phyloP scores from a whole-genome alignment of 2,329 filamentous ascomycete species.

The Monosporascus sp. region DNA sequence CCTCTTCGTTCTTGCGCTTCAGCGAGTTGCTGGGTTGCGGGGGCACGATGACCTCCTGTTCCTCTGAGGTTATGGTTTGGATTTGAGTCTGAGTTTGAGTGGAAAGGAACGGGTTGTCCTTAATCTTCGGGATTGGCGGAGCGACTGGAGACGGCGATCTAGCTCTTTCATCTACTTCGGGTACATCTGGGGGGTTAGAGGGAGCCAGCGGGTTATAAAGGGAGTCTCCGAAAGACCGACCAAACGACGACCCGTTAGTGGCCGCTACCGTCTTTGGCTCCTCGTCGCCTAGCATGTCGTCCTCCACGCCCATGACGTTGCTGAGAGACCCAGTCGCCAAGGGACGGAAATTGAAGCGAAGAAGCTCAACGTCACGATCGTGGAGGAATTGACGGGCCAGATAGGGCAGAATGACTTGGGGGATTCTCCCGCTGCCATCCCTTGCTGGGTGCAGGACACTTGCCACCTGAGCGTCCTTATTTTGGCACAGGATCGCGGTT shows the following conservation, averaged over 20 bases:
- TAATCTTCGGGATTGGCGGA: constrained; percentile 5
- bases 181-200: constrained; percentile 2
- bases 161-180: constrained; percentile 4
- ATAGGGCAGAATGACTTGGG: constrained; percentile 76
- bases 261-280: constrained; percentile 17
- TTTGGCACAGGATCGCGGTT: constrained; percentile 66
- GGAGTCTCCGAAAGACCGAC: constrained; percentile 12
- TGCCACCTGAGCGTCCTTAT: constrained; percentile 70
- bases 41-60: constrained; percentile 5
- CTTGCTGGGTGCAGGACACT: constrained; percentile 76
- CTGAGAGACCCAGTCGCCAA: constrained; percentile 21
- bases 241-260: constrained; percentile 18
- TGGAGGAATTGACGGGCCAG: constrained; percentile 61
- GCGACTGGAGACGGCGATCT: constrained; percentile 6
- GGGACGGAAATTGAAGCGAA: constrained; percentile 56
- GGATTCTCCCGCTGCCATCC: constrained; percentile 56
- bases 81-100: constrained; percentile 16
- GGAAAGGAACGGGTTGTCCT: constrained; percentile 20
- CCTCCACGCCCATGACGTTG: constrained; percentile 31
- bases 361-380: constrained; percentile 64
- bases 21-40: constrained; percentile 19
- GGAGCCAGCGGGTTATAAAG: background rate
- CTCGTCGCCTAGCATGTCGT: constrained; percentile 29
- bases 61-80: constrained; percentile 15
- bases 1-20: constrained; percentile 40